Conservation (phyloP, 139 green algal genomes). For the Chlamydomonas asymmetrica region DNA sequence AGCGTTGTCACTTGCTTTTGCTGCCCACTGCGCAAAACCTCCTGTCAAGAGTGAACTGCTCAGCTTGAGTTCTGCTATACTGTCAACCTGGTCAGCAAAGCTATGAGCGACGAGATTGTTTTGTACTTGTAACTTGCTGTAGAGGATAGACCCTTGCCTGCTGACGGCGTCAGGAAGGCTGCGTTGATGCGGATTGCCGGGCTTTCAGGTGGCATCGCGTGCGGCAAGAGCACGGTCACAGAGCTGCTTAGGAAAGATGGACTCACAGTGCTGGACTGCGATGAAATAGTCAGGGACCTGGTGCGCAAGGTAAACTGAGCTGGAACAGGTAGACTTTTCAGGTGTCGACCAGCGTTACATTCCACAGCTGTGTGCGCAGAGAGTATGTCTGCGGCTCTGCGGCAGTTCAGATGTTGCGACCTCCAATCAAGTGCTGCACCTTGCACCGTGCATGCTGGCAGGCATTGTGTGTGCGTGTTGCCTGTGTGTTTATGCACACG, state of each 20-base stretch:
- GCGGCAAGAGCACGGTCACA: conserved; percentile 75
- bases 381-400: background rate
- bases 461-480: background rate
- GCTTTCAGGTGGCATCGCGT: conserved; percentile 84
- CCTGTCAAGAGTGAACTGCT: no score
- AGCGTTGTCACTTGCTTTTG: background rate
- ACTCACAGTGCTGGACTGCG: conserved; percentile 73
- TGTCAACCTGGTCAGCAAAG: background rate
- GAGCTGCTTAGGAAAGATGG: conserved; percentile 31
- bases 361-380: background rate
- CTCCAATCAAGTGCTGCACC: background rate
- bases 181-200: conserved; percentile 76
- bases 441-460: background rate
- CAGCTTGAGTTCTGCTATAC: background rate
- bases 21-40: background rate
- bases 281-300: conserved; percentile 64
- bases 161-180: background rate
- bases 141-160: background rate
- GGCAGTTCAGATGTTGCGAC: background rate
- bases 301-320: conserved; percentile 54
- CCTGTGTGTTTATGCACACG: no score
- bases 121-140: background rate
- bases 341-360: background rate
- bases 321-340: background rate
- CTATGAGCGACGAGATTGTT: background rate